Percentiles rank a stretch among this genome's conserved stretches.
These are phyloP conservation scores for Bryopsis sp. DNA, from an alignment of 139 green algal species.

Conservation along the genomic window DNA sequence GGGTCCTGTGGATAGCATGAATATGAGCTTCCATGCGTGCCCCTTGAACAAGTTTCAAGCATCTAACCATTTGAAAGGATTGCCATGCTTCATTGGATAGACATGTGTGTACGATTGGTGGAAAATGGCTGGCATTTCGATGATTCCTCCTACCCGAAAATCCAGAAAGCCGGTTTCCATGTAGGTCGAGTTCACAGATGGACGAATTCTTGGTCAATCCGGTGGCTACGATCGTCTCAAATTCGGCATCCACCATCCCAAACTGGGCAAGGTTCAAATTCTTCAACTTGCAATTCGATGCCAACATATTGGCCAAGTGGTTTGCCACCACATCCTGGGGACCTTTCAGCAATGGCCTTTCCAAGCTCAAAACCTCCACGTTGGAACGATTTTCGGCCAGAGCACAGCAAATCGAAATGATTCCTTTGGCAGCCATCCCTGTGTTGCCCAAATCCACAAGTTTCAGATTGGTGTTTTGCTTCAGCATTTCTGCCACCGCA, in stretches of 20 bases:
- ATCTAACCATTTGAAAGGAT: too few species aligned
- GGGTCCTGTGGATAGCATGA: conserved; percentile 21
- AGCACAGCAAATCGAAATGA: conserved; percentile 29
- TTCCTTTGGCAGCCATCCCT: conserved; percentile 26
- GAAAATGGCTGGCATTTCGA: not conserved
- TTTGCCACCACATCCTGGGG: conserved; percentile 23
- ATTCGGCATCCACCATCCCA: conserved; percentile 29
- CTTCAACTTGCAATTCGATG: conserved; percentile 21
- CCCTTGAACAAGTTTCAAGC: too few species aligned
- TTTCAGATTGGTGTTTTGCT: conserved; percentile 24
- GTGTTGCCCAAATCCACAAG: conserved; percentile 35
- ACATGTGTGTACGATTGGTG: too few species aligned
- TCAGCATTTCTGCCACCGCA: conserved; percentile 30
- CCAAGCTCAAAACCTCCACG: conserved; percentile 26
- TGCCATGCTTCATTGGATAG: too few species aligned
- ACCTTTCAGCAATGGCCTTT: conserved; percentile 23
- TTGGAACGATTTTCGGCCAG: conserved; percentile 14
- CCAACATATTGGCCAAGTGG: conserved; percentile 33
- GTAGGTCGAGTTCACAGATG: conserved; percentile 25
- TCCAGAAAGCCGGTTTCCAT: conserved; percentile 34
- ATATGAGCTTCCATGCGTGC: too few species aligned
- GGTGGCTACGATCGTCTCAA: conserved; percentile 39
- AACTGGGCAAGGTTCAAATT: conserved; percentile 37
- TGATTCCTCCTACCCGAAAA: conserved; percentile 24
- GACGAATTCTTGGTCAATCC: conserved; percentile 29